Evolutionary conservation across 306 rosid species (phyloP).

Genomic region (Cucurbita pepo): DNA sequence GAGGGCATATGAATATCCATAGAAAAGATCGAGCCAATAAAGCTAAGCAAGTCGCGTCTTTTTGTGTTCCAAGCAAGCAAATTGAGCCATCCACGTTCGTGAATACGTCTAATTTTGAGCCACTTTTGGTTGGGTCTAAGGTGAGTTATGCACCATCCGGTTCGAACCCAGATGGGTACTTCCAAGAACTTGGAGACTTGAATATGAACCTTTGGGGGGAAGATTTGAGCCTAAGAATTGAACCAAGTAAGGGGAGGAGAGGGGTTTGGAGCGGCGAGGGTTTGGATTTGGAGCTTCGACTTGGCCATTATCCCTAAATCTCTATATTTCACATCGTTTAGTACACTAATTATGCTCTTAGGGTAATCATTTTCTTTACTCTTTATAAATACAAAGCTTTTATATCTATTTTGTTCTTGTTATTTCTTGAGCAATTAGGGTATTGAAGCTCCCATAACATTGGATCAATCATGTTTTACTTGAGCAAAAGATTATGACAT

Average conservation of each 20-base stretch:
- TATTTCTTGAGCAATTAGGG: not conserved
- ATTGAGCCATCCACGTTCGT: not conserved
- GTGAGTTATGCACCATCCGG: not conserved
- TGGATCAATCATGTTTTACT: not conserved
- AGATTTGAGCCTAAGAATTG: not conserved
- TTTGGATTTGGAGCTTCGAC: constrained; percentile 3
- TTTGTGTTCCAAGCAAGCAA: not conserved
- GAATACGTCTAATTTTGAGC: not conserved
- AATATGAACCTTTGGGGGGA: not conserved
- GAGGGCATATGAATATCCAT: constrained; percentile 2
- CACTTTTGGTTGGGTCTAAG: not conserved
- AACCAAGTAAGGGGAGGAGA: not conserved
- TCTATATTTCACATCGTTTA: not conserved
- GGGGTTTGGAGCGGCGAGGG: not conserved
- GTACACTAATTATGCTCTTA: not conserved
- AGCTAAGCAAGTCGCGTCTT: not conserved
- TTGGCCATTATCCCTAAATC: not conserved
- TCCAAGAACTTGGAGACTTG: not conserved
- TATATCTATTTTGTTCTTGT: not conserved
- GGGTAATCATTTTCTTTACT: not conserved
- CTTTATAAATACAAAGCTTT: not conserved
- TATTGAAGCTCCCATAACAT: not conserved
- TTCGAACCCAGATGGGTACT: not conserved
- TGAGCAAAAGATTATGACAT: not conserved
- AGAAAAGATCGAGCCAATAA: not conserved